Evolutionary conservation across 345 rosid species (phyloP), one percentile per base, ranked within the genome.

Genomic region (Hibiscus mutabilis): DNA sequence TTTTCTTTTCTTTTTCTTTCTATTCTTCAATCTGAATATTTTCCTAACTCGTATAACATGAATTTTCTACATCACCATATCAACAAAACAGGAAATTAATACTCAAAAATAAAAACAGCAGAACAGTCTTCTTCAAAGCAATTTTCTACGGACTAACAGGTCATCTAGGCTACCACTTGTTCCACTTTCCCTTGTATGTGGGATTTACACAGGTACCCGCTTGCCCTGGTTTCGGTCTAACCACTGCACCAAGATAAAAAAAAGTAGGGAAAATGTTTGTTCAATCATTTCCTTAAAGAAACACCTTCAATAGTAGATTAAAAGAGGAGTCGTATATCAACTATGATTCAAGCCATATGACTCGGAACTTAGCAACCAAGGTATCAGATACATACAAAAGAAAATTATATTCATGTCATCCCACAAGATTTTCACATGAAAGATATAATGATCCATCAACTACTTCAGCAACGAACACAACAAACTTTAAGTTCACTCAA

Each of bases 161-260:
- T 19, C 2, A 73, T 33, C 52, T 33, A 22, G 21, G 31, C 68
- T 31, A 47, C 18, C 12, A 19, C 49, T 60, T 35, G 21, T 33
- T 72, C 66, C 60, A 10, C 3, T 33, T 35, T 9, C 52, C 33
- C 49, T 7, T 27, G 35, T 29, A 31, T 4, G 35, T 29, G 14
- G 51, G 60, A 1, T 72, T 33, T 66, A 88, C 33, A 88, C 88
- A 0, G 93, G 93, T 24, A 88, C 91, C 42, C 90, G 73, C 74
- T 64, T 83, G 37, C 93, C 81, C 11, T 90, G 77, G 51, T 83
- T 80, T 24, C 84, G 83, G 71, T 88, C 93, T 12, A 85, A 75
- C 53, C 86, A 60, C 93, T 86, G 91, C 79, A 75, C 61, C 69
- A 31, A 8, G 40, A 29, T 35, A 66, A 5, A 1, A 76, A 25